Base-by-base conservation (phyloP, 805 yeast species). In the Priceomyces fermenticarens region DNA sequence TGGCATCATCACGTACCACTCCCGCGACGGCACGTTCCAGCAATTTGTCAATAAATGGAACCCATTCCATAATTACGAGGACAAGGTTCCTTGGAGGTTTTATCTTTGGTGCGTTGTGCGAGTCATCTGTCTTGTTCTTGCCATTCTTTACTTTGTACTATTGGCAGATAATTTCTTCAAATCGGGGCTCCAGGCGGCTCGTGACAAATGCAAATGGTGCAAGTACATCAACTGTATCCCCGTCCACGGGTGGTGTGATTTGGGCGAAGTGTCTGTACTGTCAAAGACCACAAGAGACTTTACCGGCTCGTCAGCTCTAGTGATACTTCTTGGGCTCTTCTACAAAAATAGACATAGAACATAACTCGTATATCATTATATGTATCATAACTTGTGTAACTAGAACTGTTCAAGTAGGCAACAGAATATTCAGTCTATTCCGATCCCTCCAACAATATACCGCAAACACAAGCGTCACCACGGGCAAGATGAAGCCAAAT, bases 151-250 rank as follows among this genome's bases (percentile, higher is more conserved):
- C 59, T 78, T 80, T 57, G 77, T 61, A 8, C 60, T 72, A 10
- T 62, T 84, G 39, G 60, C 69, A 3, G 57, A 60, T 31, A 78
- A 78, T 48, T 79, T 81, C 48, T 68, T 65, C 38, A 60, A 63
- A 20, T 52, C 52, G 16, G 45, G 43, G 13, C 33, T 32, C 39
- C 45, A 49, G 33, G 44, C 52, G n/a, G 62, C 68, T 31, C 80
- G 77, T 7, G 75, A 75, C 10, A 59, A 68, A 42, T 84, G 90
- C 57, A 55, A 66, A 11, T 84, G 90, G 90, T 84, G 90, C 64
- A 81, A 81, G 54, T 84, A 83, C 53, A 66, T 84, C 49, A 80
- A 79, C 48, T 84, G 90, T 52, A 54, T 83, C 10, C 88, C 88
- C 0, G 83, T 83, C 3, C 71, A 79, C 44, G 81, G 78, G 23